These are phyloP conservation scores for Clarireedia paspali DNA, from an alignment of 2,329 filamentous ascomycete genomes.

Conservation along the genomic window DNA sequence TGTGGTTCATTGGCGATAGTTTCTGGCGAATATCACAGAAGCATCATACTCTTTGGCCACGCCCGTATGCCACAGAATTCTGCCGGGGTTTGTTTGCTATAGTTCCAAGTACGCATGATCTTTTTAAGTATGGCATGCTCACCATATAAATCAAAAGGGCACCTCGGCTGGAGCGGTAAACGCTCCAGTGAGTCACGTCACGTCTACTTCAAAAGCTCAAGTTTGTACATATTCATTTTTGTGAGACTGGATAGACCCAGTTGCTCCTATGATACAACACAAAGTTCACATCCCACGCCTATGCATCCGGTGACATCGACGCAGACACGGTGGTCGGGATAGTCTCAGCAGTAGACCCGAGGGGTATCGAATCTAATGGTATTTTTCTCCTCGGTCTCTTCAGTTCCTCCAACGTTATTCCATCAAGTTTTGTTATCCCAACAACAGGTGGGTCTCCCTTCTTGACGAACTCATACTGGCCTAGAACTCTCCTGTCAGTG, in stretches of 20 bases:
- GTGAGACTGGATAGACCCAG: neutral
- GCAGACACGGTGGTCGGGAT: conserved; percentile 17
- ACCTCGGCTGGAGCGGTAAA: no score
- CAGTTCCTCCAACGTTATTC: conserved; percentile 73
- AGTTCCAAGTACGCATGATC: no score
- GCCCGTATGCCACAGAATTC: no score
- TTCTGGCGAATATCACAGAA: no score
- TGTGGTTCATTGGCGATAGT: no score
- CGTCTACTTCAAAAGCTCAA: neutral
- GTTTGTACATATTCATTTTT: conserved; percentile 1
- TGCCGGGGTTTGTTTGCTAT: no score
- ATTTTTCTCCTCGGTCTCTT: conserved; percentile 62
- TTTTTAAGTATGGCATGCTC: no score
- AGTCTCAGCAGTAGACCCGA: conserved; percentile 13
- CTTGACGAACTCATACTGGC: conserved; percentile 86
- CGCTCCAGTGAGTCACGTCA: neutral
- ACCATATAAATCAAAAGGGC: no score
- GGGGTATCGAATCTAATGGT: conserved; percentile 20
- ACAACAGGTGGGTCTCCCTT: conserved; percentile 87
- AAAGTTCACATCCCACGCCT: conserved; percentile 9
- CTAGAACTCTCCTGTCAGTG: conserved; percentile 34
- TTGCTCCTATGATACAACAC: conserved; percentile 7
- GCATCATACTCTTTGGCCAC: no score
- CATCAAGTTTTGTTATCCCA: conserved; percentile 82
- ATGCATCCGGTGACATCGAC: conserved; percentile 23